Percentiles rank a stretch among this genome's conserved stretches.
Conservation (phyloP, 345 rosid species). For the Eucalyptus erythrocorys region DNA sequence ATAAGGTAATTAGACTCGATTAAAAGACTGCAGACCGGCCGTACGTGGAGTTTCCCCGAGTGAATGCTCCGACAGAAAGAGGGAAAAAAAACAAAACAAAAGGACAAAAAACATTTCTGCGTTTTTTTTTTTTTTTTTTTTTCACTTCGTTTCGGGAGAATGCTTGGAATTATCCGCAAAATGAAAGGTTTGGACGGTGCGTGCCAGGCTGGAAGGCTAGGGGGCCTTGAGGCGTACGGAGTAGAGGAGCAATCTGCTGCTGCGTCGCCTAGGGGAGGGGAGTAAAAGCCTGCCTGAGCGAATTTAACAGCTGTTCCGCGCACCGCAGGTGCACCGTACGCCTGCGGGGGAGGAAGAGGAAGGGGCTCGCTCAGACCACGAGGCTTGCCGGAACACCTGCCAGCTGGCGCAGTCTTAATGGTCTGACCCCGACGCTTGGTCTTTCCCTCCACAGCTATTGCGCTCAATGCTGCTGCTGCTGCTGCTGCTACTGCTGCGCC, state of each 20-base stretch:
- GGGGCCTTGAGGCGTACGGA: background rate
- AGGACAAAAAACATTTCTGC: background rate
- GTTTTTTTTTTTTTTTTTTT: background rate
- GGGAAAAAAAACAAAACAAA: background rate
- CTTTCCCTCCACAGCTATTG: background rate
- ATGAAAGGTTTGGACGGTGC: background rate
- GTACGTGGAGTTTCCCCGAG: background rate
- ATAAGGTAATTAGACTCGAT: background rate
- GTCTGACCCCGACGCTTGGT: background rate
- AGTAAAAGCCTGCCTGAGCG: background rate
- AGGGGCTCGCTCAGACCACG: background rate
- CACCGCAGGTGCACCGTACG: background rate
- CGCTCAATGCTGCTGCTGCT: background rate
- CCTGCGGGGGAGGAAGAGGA: background rate
- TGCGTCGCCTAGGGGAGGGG: background rate
- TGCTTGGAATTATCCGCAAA: background rate
- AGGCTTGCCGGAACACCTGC: background rate
- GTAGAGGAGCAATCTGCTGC: background rate
- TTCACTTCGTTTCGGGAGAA: background rate
- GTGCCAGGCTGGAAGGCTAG: background rate
- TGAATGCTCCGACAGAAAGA: background rate
- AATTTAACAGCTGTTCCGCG: background rate
- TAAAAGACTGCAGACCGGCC: background rate
- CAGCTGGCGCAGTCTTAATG: background rate
- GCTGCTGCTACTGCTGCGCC: background rate